A percentile compares a stretch with the other conserved stretches of the same genome.
Evolutionary conservation across 495 filamentous ascomycete species (phyloP).

Genomic region (Friedmanniomyces simplex): DNA sequence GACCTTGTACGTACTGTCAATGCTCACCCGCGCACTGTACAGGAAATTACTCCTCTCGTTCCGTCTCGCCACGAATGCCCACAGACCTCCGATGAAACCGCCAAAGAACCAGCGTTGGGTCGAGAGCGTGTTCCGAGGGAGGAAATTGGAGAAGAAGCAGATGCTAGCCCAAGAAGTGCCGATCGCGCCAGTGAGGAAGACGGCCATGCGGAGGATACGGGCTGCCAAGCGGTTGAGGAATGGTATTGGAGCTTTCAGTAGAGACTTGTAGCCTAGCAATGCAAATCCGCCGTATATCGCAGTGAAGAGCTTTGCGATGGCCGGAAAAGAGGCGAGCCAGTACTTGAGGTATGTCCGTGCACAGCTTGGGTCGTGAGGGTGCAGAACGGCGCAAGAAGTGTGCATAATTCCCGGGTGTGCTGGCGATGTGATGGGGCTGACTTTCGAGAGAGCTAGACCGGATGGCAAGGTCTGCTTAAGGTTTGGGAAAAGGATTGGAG

Average conservation of each 20-base stretch:
- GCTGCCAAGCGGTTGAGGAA: constrained; percentile 53
- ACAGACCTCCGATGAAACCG: constrained; percentile 73
- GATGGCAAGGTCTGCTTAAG: constrained; percentile 46
- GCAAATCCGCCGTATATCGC: constrained; percentile 58
- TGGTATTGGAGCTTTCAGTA: constrained; percentile 55
- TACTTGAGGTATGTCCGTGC: constrained; percentile 76
- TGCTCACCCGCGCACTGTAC: constrained; percentile 58
- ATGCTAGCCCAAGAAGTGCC: constrained; percentile 77
- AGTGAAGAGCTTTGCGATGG: constrained; percentile 63
- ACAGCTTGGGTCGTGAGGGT: constrained; percentile 80
- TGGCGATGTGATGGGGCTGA: constrained; percentile 68
- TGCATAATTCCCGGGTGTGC: constrained; percentile 75
- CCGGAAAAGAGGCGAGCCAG: constrained; percentile 69
- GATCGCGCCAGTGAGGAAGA: constrained; percentile 66
- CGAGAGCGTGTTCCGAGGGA: constrained; percentile 66
- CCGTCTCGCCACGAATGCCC: constrained; percentile 59
- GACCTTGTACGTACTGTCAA: constrained; percentile 83
- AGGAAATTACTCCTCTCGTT: constrained; percentile 55
- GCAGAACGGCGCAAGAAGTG: constrained; percentile 84
- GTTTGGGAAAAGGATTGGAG: constrained; percentile 75
- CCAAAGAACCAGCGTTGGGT: constrained; percentile 79
- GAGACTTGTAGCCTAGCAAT: constrained; percentile 51
- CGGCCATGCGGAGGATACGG: constrained; percentile 54
- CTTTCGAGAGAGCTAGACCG: constrained; percentile 43
- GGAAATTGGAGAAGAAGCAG: constrained; percentile 70